phyloP scores from a whole-genome alignment of 177 flowering plant genomes.

The Vitis hybrid region DNA sequence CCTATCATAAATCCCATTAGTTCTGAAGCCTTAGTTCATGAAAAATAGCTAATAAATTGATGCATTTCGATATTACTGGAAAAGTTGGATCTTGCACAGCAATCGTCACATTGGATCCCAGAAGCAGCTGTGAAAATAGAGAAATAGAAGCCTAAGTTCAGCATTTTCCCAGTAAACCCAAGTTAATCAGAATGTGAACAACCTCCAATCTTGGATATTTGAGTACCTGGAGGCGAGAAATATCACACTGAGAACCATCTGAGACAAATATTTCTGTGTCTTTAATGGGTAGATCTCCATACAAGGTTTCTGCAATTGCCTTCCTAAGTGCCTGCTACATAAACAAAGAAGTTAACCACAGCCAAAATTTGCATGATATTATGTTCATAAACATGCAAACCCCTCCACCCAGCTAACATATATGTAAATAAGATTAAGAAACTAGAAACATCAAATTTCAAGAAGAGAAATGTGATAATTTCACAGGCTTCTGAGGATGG shows the following conservation, averaged over 20 bases:
- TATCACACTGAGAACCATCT: conserved; percentile 90
- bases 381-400: no score
- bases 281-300: conserved; percentile 40
- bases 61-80: conserved; percentile 49
- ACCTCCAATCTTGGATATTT: neutral
- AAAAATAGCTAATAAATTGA: neutral
- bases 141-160: neutral
- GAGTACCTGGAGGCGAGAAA: conserved; percentile 81
- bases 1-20: neutral
- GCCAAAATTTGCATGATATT: no score
- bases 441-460: no score
- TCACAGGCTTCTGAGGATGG: no score
- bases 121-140: conserved; percentile 51
- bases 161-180: neutral
- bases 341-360: neutral
- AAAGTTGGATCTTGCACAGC: conserved; percentile 93
- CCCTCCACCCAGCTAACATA: no score
- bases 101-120: conserved; percentile 66
- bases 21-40: neutral
- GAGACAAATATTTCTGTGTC: conserved; percentile 72
- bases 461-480: no score
- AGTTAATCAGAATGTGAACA: neutral
- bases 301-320: conserved; percentile 59
- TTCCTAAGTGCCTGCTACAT: conserved; percentile 51
- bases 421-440: no score